phyloP scores from a whole-genome alignment of 768 basidiomycete genomes.

The Naganishia vishniacii region DNA sequence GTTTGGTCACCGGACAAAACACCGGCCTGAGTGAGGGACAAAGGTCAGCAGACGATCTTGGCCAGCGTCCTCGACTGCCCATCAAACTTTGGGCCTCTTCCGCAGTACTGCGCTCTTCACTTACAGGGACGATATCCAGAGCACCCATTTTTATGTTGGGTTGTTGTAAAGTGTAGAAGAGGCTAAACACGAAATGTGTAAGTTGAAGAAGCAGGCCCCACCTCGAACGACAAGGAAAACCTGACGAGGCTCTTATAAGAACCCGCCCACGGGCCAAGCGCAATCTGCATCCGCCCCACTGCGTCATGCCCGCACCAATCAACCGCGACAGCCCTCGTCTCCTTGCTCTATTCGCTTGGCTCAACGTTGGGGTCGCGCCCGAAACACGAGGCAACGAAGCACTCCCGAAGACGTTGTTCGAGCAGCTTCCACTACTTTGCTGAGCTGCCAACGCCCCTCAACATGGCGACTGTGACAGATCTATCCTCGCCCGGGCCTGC shows the following conservation, averaged over 20 bases:
- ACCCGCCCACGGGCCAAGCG: neutral
- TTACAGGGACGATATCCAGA: slow-evolving; percentile 49
- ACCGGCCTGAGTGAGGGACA: slow-evolving; percentile 60
- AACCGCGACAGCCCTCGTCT: neutral
- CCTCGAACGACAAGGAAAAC: slow-evolving; percentile 13
- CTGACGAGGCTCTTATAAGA: neutral
- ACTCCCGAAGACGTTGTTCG: too few species aligned
- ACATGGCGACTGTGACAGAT: too few species aligned
- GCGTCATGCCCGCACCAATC: slow-evolving; percentile 12
- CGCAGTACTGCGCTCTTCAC: slow-evolving; percentile 23
- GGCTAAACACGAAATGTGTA: neutral
- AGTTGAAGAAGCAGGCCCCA: too few species aligned
- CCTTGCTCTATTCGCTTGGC: neutral
- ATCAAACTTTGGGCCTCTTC: neutral
- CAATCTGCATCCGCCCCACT: neutral
- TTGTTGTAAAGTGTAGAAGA: slow-evolving; percentile 10
- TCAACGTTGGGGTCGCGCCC: slow-evolving; percentile 6
- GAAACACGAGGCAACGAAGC: neutral
- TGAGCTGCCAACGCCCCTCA: too few species aligned
- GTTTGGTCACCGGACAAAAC: slow-evolving; percentile 93
- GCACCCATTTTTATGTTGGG: slow-evolving; percentile 43
- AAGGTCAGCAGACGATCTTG: neutral
- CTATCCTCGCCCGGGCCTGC: too few species aligned
- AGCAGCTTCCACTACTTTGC: slow-evolving; percentile 2
- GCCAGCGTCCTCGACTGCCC: too few species aligned